A percentile compares a stretch with the other conserved stretches of the same genome.
These are phyloP conservation scores for Euphorbia lathyris DNA, from an alignment of 345 rosid species.

Conservation along the genomic window DNA sequence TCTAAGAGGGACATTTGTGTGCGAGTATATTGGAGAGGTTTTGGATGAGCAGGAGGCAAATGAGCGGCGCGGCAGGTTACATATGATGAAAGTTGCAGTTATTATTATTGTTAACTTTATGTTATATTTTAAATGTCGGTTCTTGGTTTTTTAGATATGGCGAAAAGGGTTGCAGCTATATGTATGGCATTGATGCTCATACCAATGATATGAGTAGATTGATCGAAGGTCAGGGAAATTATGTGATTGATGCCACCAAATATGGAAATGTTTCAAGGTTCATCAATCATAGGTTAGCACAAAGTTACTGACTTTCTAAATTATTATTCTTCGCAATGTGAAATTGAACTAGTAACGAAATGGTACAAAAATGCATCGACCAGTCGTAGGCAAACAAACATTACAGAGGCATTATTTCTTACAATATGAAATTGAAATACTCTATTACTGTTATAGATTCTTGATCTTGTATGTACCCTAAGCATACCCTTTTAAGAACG, in stretches of 20 bases:
- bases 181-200: conserved; percentile 59
- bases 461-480: not conserved
- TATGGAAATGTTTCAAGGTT: conserved; percentile 83
- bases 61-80: conserved; percentile 62
- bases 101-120: conserved; percentile 8
- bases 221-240: conserved; percentile 55
- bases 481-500: not conserved
- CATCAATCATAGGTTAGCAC: conserved; percentile 84
- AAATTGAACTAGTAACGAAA: no score
- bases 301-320: not conserved
- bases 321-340: no score
- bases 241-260: conserved; percentile 72
- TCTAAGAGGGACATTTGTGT: conserved; percentile 78
- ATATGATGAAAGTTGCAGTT: conserved; percentile 12
- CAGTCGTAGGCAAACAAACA: no score
- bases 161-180: conserved; percentile 53
- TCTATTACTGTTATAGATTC: not conserved
- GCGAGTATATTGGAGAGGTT: conserved; percentile 88
- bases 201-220: conserved; percentile 83
- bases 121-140: not conserved
- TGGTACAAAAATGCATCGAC: no score
- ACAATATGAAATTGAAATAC: not conserved
- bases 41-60: conserved; percentile 62
- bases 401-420: not conserved
- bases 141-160: conserved; percentile 49